Evolutionary conservation across 73 alveolate species (phyloP).

Genomic region (Blepharisma japonicum): DNA sequence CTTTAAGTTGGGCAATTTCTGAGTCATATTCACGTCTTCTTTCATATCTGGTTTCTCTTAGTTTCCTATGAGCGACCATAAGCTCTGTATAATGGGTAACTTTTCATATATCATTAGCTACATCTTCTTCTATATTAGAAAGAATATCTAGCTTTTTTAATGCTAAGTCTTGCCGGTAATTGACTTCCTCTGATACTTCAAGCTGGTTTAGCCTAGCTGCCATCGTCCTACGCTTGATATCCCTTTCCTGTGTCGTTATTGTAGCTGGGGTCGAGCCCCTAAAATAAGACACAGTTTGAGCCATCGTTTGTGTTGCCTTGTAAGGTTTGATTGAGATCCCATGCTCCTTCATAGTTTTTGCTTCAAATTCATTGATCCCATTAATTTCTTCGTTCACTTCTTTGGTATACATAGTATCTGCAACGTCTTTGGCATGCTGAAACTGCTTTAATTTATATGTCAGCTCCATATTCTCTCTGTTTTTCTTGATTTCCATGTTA

Average conservation of each 20-base stretch:
- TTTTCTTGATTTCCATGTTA: slow-evolving; percentile 82
- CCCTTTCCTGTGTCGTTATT: slow-evolving; percentile 84
- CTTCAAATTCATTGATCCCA: slow-evolving; percentile 23
- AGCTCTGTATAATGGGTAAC: slow-evolving; percentile 82
- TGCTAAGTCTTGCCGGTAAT: slow-evolving; percentile 72
- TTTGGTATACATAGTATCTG: slow-evolving; percentile 54
- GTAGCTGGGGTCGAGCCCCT: neutral
- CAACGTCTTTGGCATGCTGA: slow-evolving; percentile 66
- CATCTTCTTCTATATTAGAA: slow-evolving; percentile 79
- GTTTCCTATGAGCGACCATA: slow-evolving; percentile 79
- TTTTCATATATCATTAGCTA: slow-evolving; percentile 78
- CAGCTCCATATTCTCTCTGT: slow-evolving; percentile 84
- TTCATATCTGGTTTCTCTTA: slow-evolving; percentile 83
- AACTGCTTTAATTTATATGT: slow-evolving; percentile 84
- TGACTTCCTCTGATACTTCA: slow-evolving; percentile 72
- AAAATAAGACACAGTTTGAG: slow-evolving; percentile 6
- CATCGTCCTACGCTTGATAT: slow-evolving; percentile 80
- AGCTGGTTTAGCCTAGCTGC: slow-evolving; percentile 79
- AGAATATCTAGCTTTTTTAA: slow-evolving; percentile 69
- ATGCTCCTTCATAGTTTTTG: neutral
- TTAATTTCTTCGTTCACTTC: slow-evolving; percentile 4
- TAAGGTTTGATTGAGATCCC: slow-evolving; percentile 11
- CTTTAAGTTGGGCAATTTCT: slow-evolving; percentile 54
- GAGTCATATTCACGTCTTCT: slow-evolving; percentile 80
- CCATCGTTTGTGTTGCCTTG: neutral